A percentile compares a stretch with the other conserved stretches of the same genome.
These are phyloP conservation scores for Vigna mungo DNA, from an alignment of 306 rosid species.

Conservation along the genomic window DNA sequence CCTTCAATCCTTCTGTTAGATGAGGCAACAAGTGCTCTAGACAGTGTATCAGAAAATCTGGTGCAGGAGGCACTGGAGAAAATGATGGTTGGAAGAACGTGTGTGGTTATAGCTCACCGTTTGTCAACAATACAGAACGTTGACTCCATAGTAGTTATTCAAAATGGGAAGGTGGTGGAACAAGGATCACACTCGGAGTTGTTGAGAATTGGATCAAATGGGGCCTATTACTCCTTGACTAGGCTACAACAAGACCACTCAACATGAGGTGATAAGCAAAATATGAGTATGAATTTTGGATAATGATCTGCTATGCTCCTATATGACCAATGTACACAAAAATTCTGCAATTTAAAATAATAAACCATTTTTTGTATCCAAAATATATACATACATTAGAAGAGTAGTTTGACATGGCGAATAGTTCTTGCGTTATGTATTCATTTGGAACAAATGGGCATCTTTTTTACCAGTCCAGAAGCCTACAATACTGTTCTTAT, in stretches of 20 bases:
- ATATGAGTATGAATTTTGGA: neutral
- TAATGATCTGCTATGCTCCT: neutral
- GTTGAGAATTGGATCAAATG: slow-evolving; percentile 51
- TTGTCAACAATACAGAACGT: slow-evolving; percentile 74
- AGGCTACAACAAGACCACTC: slow-evolving; percentile 59
- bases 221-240: slow-evolving; percentile 65
- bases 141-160: slow-evolving; percentile 66
- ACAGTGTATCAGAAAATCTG: slow-evolving; percentile 70
- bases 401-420: neutral
- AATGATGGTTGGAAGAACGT: slow-evolving; percentile 82
- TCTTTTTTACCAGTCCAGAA: too few species aligned
- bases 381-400: neutral
- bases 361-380: neutral
- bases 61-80: slow-evolving; percentile 81
- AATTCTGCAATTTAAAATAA: neutral
- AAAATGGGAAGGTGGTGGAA: slow-evolving; percentile 71
- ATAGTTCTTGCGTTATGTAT: neutral
- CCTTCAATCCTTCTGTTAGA: slow-evolving; percentile 78
- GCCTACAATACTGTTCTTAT: too few species aligned
- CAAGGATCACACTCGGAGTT: slow-evolving; percentile 64
- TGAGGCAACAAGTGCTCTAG: slow-evolving; percentile 88
- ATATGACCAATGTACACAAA: neutral
- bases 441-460: neutral
- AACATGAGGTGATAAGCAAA: slow-evolving; percentile 27
- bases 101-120: slow-evolving; percentile 78